Base-by-base conservation (phyloP, 768 basidiomycete genomes). In the Suillus subalutaceus region DNA sequence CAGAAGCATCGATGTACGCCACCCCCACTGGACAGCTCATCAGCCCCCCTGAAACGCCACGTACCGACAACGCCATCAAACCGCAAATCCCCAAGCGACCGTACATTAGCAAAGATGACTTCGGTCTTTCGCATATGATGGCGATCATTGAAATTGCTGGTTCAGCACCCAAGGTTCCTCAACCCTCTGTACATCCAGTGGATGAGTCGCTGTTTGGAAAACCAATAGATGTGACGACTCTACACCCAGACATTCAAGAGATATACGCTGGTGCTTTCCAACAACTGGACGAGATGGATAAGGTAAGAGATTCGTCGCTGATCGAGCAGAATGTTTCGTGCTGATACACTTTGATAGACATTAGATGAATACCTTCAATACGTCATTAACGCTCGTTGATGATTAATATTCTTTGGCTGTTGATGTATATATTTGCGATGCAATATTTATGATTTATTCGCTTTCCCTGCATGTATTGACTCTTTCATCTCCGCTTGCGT, bases 101-200 rank as follows among this genome's bases (percentile, higher is more conserved):
- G 41, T 74, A 86, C 52, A 77, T 90, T 58, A 86, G 86, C n/a
- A 85, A 83, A 67, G 89, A 96, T 72, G 94, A 96, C 75, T 96
- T 96, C 78, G 96, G 96, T 2, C 80, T 97, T 32, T 79, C 86
- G 9, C 84, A 89, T 62, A 95, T 97, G 93, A 85, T 97, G 85
- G 90, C 93, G 32, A 83, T 96, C 52, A 94, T 97, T 64, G 90
- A 95, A 75, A 84, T 85, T 44, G 83, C 84, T 41, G 88, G 87
- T 32, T 73, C 76, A 48, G 72, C 79, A 63, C 71, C 74, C 40
- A 81, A 77, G 65, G 74, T 73, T 60, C 72, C 77, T 50, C 77
- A 78, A 46, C 61, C 71, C 5, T 78, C 80, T n/a, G 69, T 87
- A 67, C 84, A 92, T 66, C 83, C 86, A n/a, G 86, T 90, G 26